Evolutionary conservation across 768 basidiomycete species (phyloP).

Genomic region (Gymnopilus junonius): DNA sequence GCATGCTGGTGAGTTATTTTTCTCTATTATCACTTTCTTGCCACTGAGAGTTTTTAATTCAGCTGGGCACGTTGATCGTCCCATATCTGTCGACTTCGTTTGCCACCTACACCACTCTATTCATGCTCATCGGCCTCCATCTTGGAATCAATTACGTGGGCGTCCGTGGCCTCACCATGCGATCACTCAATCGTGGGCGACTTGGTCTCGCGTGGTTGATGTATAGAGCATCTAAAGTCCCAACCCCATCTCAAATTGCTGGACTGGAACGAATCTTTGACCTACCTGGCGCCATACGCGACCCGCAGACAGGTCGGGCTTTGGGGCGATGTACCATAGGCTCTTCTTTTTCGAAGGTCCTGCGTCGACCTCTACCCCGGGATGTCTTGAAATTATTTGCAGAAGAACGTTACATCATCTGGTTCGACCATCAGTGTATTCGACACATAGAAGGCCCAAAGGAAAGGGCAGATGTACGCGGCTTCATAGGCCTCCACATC

Average conservation of each 20-base stretch:
- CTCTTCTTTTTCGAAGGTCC: slow-evolving; percentile 43
- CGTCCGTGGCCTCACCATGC: slow-evolving; percentile 59
- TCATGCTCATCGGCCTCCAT: slow-evolving; percentile 56
- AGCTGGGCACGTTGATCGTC: slow-evolving; percentile 67
- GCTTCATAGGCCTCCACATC: slow-evolving; percentile 40
- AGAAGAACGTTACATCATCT: slow-evolving; percentile 56
- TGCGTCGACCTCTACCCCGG: slow-evolving; percentile 29
- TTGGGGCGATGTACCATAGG: slow-evolving; percentile 58
- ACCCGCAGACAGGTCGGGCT: slow-evolving; percentile 32
- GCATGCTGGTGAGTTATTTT: slow-evolving; percentile 58
- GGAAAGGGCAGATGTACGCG: slow-evolving; percentile 9
- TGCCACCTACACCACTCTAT: slow-evolving; percentile 54
- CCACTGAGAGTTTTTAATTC: neutral
- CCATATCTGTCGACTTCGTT: slow-evolving; percentile 52
- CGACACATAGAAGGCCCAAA: neutral
- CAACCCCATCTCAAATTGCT: slow-evolving; percentile 44
- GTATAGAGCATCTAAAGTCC: slow-evolving; percentile 35
- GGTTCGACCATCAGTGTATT: slow-evolving; percentile 44
- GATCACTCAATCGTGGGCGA: slow-evolving; percentile 65
- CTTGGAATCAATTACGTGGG: slow-evolving; percentile 62
- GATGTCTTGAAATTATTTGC: slow-evolving; percentile 43
- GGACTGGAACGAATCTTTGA: slow-evolving; percentile 50
- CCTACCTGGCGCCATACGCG: slow-evolving; percentile 40
- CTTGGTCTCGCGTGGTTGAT: slow-evolving; percentile 54
- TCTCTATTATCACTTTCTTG: neutral